These are phyloP conservation scores for Macrocystidia cucumis DNA, from an alignment of 1,284 basidiomycete genomes.

Conservation along the genomic window DNA sequence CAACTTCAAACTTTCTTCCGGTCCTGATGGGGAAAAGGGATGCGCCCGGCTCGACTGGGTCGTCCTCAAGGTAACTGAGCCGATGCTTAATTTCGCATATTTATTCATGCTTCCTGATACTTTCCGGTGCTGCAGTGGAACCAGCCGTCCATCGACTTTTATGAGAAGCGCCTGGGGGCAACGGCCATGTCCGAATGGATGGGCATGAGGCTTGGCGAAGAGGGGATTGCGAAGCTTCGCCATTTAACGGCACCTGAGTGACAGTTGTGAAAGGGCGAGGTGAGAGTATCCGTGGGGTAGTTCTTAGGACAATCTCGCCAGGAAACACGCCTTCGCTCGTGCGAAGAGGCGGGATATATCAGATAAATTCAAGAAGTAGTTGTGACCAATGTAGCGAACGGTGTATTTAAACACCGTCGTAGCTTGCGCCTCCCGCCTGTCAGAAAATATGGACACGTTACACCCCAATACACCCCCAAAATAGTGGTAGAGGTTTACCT, in stretches of 20 bases:
- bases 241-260: no score
- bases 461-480: no score
- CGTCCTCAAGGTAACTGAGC: constrained; percentile 81
- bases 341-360: no score
- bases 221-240: constrained; percentile 59
- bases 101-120: constrained; percentile 15
- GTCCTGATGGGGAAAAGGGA: constrained; percentile 29
- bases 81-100: no score
- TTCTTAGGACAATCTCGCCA: no score
- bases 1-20: neutral
- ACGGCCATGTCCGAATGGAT: constrained; percentile 80
- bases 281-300: no score
- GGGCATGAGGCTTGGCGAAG: constrained; percentile 81
- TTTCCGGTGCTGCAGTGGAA: constrained; percentile 66
- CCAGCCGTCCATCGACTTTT: constrained; percentile 86
- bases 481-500: constrained; percentile 48
- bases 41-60: constrained; percentile 89
- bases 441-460: no score
- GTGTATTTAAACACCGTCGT: constrained; percentile 62
- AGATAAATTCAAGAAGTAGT: no score
- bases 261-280: no score
- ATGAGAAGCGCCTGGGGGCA: constrained; percentile 74
- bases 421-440: constrained; percentile 76
- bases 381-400: constrained; percentile 2
- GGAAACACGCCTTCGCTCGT: no score